These are phyloP conservation scores for Parafenestella ontariensis DNA, from an alignment of 2,329 filamentous ascomycete genomes.

Conservation along the genomic window DNA sequence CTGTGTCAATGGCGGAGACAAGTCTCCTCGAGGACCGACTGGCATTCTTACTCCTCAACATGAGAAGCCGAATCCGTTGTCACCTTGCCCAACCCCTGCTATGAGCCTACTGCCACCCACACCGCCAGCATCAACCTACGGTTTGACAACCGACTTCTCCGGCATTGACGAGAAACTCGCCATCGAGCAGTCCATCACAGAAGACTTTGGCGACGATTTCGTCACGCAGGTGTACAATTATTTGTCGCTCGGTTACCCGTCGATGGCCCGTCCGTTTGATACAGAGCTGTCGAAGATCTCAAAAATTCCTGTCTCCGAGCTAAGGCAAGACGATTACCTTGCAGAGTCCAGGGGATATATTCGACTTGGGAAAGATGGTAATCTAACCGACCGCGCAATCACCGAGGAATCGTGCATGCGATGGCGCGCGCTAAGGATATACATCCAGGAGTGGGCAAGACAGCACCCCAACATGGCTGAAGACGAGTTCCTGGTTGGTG, in stretches of 20 bases:
- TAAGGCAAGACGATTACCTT: conserved; percentile 73
- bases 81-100: conserved; percentile 46
- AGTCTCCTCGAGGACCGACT: conserved; percentile 51
- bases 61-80: conserved; percentile 52
- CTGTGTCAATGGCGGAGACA: conserved; percentile 57
- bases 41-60: conserved; percentile 60
- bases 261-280: conserved; percentile 82
- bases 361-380: conserved; percentile 56
- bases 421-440: conserved; percentile 83
- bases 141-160: conserved; percentile 46
- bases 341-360: conserved; percentile 76
- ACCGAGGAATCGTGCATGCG: conserved; percentile 66
- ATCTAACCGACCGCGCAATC: conserved; percentile 59
- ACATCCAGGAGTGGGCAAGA: conserved; percentile 87
- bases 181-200: conserved; percentile 57
- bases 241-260: conserved; percentile 88
- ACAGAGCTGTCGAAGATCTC: conserved; percentile 85
- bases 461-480: conserved; percentile 76
- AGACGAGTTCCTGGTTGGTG: conserved; percentile 36
- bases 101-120: conserved; percentile 45
- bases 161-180: conserved; percentile 52
- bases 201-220: conserved; percentile 82
- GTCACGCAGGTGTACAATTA: conserved; percentile 98
- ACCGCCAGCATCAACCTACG: conserved; percentile 41
- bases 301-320: conserved; percentile 69